Percentiles rank a stretch among this genome's conserved stretches.
Conservation (phyloP, 2,329 filamentous ascomycete species). For the Cryphonectria japonica region DNA sequence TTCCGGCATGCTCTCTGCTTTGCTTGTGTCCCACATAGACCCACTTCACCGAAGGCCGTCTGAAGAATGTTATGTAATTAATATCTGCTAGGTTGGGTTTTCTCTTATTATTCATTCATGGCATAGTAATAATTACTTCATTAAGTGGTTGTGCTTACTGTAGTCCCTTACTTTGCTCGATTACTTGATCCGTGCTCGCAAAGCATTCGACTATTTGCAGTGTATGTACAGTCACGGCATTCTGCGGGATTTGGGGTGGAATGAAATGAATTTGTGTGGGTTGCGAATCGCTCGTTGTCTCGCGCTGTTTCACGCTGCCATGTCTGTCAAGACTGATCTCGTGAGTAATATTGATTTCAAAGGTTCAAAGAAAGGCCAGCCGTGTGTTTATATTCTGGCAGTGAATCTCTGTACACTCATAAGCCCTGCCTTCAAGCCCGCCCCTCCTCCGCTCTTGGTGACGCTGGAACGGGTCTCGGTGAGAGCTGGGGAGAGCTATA, state of each 20-base stretch:
- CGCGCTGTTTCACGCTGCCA: no score
- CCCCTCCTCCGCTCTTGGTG: not conserved
- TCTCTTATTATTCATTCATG: not conserved
- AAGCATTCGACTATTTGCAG: not conserved
- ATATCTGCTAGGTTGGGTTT: not conserved
- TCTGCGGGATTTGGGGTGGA: not conserved
- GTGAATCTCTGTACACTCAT: not conserved
- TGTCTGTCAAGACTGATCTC: no score
- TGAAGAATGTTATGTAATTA: not conserved
- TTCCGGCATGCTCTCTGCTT: not conserved
- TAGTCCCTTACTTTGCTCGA: not conserved
- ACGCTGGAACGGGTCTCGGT: not conserved
- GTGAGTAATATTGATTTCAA: no score
- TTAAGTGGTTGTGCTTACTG: not conserved
- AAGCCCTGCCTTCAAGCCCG: not conserved
- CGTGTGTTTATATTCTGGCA: not conserved
- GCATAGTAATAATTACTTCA: not conserved
- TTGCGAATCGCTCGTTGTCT: no score
- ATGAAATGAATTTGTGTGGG: not conserved
- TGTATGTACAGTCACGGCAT: no score
- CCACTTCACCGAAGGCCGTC: conserved; percentile 8
- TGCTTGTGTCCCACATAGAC: not conserved
- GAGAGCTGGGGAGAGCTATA: not conserved
- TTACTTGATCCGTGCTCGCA: not conserved
- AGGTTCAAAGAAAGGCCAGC: no score